These are phyloP conservation scores for Xylaria sp. DNA, from an alignment of 2,329 filamentous ascomycete genomes.

Conservation along the genomic window DNA sequence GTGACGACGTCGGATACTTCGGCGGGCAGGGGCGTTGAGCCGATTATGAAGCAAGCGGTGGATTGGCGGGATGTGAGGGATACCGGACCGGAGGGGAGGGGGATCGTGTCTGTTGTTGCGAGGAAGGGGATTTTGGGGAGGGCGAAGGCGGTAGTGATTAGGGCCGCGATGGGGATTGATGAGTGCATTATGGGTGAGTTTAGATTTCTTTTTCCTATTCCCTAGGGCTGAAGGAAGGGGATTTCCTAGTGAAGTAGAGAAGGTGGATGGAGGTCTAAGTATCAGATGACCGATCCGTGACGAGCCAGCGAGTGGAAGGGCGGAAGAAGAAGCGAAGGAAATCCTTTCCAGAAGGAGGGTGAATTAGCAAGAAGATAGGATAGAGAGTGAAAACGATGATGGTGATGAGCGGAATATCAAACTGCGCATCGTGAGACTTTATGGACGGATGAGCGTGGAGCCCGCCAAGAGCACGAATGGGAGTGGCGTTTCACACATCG, in stretches of 20 bases:
- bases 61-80: constrained; percentile 14
- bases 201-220: background rate
- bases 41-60: constrained; percentile 63
- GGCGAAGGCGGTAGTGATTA: constrained; percentile 35
- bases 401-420: constrained; percentile 18
- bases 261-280: constrained; percentile 2
- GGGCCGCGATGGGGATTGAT: constrained; percentile 32
- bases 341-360: constrained; percentile 37
- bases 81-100: constrained; percentile 1
- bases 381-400: background rate
- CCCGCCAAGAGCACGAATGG: constrained; percentile 4
- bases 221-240: background rate
- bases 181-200: constrained; percentile 28
- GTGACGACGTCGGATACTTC: constrained; percentile 59
- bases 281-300: constrained; percentile 30
- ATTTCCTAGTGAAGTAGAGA: background rate
- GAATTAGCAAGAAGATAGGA: background rate
- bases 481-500: constrained; percentile 27
- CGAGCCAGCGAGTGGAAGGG: constrained; percentile 35
- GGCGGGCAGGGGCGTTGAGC: constrained; percentile 60
- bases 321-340: constrained; percentile 32
- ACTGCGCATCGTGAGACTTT: constrained; percentile 33
- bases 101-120: constrained; percentile 34
- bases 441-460: constrained; percentile 14
- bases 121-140: constrained; percentile 43